Conservation (phyloP, 345 rosid genomes). For the Eucalyptus sp. region DNA sequence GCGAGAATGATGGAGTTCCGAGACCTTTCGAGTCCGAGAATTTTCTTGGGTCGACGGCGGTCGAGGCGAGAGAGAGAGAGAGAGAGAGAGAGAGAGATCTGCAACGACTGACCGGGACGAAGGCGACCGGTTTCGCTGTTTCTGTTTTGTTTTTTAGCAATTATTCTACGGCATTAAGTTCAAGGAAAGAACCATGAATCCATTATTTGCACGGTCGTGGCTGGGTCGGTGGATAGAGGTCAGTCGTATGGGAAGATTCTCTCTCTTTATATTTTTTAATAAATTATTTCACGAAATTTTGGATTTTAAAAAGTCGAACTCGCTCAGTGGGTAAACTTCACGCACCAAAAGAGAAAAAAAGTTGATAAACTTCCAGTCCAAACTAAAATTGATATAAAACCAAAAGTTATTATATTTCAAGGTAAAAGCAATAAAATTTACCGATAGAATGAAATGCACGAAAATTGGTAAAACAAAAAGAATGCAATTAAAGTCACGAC, state of each 20-base stretch:
- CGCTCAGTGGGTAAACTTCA: neutral
- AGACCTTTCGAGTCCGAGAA: too few species aligned
- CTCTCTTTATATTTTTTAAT: too few species aligned
- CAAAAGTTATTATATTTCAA: neutral
- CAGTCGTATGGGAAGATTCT: too few species aligned
- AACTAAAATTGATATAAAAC: neutral
- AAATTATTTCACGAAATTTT: too few species aligned
- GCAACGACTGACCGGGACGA: too few species aligned
- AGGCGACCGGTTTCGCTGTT: fast-evolving
- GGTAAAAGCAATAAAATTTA: neutral
- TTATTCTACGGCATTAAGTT: too few species aligned
- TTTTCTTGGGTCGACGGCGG: fast-evolving
- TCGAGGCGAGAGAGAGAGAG: too few species aligned
- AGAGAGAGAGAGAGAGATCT: fast-evolving
- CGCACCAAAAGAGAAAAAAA: neutral
- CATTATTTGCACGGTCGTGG: neutral
- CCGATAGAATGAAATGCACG: fast-evolving
- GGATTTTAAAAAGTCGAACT: neutral
- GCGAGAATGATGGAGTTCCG: too few species aligned
- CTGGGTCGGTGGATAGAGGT: neutral
- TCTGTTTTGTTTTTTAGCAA: too few species aligned
- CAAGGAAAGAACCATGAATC: neutral
- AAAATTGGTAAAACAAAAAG: fast-evolving
- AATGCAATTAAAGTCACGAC: neutral
- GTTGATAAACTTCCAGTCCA: neutral